Conservation (phyloP, 73 alveolate species). For the Tetrahymena elliotti region DNA sequence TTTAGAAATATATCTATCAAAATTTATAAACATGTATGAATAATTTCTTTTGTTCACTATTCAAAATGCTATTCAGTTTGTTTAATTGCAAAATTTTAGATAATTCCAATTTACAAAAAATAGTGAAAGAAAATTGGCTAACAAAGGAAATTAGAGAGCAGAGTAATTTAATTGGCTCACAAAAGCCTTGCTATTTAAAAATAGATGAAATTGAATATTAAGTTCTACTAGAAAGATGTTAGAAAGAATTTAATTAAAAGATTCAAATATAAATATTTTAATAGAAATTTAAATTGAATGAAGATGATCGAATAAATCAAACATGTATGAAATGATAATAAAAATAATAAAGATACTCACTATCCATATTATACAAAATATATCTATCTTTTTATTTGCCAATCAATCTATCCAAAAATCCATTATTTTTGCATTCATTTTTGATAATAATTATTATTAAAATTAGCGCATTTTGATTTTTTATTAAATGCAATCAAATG, state of each 20-base stretch:
- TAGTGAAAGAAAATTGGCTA: not conserved
- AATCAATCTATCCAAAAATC: not conserved
- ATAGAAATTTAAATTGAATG: not conserved
- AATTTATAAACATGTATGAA: not conserved
- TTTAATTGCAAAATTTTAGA: not conserved
- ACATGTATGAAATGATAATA: not conserved
- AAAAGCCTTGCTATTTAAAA: not conserved
- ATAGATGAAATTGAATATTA: too few species aligned
- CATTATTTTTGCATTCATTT: not conserved
- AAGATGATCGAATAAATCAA: not conserved
- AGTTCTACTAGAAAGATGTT: not conserved
- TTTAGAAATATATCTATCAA: not conserved
- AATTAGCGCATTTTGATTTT: not conserved
- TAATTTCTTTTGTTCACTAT: not conserved
- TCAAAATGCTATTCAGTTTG: not conserved
- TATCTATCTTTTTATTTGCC: not conserved
- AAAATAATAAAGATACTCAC: not conserved
- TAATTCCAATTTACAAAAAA: not conserved
- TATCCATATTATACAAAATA: too few species aligned
- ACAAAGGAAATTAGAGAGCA: not conserved
- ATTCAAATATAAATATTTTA: not conserved
- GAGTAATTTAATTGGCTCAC: not conserved
- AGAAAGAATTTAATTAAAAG: not conserved
- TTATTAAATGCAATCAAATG: not conserved
- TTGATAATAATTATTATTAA: not conserved